phyloP scores from a whole-genome alignment of 139 green algal genomes.

The Parachlorella kessleri region DNA sequence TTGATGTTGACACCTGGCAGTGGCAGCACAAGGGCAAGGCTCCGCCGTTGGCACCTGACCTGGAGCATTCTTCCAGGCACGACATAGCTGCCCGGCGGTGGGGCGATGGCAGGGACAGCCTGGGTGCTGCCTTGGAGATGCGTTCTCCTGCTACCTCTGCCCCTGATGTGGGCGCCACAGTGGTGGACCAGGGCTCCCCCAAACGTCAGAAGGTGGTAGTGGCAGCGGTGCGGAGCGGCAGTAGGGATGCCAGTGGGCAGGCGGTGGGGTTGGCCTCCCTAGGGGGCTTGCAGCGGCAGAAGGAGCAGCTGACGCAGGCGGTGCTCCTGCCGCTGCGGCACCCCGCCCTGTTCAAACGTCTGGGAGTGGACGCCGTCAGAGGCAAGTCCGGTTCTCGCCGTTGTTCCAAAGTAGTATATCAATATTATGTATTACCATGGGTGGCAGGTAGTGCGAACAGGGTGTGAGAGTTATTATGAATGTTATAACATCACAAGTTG shows the following conservation, averaged over 20 bases:
- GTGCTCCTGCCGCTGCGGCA: conserved; percentile 84
- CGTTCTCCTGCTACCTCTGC: neutral
- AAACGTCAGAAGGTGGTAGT: conserved; percentile 12
- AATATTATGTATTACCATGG: no score
- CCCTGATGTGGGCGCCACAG: neutral
- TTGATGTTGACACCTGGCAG: conserved; percentile 3
- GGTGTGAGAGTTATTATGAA: no score
- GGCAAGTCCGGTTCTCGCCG: no score
- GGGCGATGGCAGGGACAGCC: conserved; percentile 34
- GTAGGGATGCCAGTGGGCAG: neutral
- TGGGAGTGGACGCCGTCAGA: conserved; percentile 72
- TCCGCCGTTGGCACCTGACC: no score
- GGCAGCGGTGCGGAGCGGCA: neutral
- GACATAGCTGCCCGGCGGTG: conserved; percentile 36
- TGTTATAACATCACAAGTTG: no score
- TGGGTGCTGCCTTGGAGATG: conserved; percentile 1
- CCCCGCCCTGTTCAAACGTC: conserved; percentile 80
- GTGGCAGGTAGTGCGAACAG: no score
- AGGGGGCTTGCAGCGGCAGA: conserved; percentile 76
- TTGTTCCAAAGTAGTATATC: no score
- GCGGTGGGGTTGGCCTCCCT: conserved; percentile 69
- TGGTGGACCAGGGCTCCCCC: neutral
- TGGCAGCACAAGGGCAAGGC: neutral
- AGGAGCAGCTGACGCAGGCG: conserved; percentile 74
- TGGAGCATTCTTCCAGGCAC: conserved; percentile 1